Conservation (phyloP, 495 filamentous ascomycete genomes). For the Aspergillus leporis region DNA sequence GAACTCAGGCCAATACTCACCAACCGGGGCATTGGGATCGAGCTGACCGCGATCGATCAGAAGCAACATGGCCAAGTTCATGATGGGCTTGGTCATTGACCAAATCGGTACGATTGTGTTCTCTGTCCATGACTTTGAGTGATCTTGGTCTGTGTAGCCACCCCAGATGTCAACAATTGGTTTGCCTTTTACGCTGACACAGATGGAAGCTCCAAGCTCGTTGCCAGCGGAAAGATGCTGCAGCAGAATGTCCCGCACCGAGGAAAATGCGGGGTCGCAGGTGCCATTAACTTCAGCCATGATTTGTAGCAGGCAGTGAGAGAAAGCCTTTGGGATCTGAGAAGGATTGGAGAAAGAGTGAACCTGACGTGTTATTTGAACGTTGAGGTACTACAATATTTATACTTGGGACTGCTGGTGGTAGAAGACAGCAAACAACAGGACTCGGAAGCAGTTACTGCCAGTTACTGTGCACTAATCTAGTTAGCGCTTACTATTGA, state of each 20-base stretch:
- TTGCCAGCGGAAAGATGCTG: conserved; percentile 26
- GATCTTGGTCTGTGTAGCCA: conserved; percentile 32
- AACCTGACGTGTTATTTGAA: background rate
- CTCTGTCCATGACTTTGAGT: conserved; percentile 35
- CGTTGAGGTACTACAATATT: too few relatives aligned
- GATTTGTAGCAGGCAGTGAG: background rate
- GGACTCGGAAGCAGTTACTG: too few relatives aligned
- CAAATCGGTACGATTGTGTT: conserved; percentile 43
- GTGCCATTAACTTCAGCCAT: conserved; percentile 38
- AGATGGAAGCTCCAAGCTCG: conserved; percentile 46
- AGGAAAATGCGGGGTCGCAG: conserved; percentile 36
- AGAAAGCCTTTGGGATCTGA: background rate
- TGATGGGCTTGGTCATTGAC: conserved; percentile 44
- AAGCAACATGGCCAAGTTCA: conserved; percentile 35
- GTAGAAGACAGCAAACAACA: too few relatives aligned
- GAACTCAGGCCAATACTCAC: conserved; percentile 51
- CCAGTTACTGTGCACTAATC: too few relatives aligned
- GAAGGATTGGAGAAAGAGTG: background rate
- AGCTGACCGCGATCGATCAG: conserved; percentile 44
- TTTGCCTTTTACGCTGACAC: conserved; percentile 42
- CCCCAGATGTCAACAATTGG: conserved; percentile 50
- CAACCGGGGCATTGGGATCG: conserved; percentile 36
- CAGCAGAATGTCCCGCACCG: conserved; percentile 33
- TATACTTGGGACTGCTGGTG: too few relatives aligned
- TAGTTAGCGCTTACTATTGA: too few relatives aligned